phyloP scores from a whole-genome alignment of 2,329 filamentous ascomycete genomes.

The Aspergillus calidoustus region DNA sequence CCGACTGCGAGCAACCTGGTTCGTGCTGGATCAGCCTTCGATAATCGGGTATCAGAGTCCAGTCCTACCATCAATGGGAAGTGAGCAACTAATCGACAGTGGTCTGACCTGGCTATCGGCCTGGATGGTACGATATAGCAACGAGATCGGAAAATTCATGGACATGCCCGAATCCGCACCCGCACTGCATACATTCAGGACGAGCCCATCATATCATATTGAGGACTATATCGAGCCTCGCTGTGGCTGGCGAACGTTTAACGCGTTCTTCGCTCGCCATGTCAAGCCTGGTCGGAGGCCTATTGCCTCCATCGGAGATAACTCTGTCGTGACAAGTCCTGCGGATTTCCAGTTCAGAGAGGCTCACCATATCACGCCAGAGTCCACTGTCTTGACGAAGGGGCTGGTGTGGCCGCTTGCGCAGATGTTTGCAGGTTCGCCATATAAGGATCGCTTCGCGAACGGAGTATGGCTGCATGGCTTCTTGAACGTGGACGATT shows the following conservation, averaged over 20 bases:
- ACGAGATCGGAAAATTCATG: conserved; percentile 17
- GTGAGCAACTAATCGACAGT: background rate
- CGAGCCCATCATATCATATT: conserved; percentile 7
- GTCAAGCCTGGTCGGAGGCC: conserved; percentile 3
- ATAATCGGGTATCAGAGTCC: conserved; percentile 15
- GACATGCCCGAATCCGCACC: conserved; percentile 12
- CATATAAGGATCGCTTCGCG: background rate
- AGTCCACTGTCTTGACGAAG: background rate
- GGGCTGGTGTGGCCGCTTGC: background rate
- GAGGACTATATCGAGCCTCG: conserved; percentile 6
- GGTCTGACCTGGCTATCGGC: conserved; percentile 19
- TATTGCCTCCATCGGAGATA: background rate
- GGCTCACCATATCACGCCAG: background rate
- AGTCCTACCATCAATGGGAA: background rate
- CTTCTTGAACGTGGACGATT: conserved; percentile 15
- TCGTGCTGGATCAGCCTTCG: conserved; percentile 18
- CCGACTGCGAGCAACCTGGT: conserved; percentile 18
- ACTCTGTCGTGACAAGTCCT: background rate
- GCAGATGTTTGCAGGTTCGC: background rate
- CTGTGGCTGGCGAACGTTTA: conserved; percentile 20
- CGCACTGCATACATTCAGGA: conserved; percentile 14
- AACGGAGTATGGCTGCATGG: conserved; percentile 14
- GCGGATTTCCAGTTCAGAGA: conserved; percentile 5
- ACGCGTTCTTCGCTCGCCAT: conserved; percentile 19
- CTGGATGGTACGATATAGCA: conserved; percentile 19